Evolutionary conservation across 116 monocot genomes (phyloP).

Genomic region (Posidonia oceanica): DNA sequence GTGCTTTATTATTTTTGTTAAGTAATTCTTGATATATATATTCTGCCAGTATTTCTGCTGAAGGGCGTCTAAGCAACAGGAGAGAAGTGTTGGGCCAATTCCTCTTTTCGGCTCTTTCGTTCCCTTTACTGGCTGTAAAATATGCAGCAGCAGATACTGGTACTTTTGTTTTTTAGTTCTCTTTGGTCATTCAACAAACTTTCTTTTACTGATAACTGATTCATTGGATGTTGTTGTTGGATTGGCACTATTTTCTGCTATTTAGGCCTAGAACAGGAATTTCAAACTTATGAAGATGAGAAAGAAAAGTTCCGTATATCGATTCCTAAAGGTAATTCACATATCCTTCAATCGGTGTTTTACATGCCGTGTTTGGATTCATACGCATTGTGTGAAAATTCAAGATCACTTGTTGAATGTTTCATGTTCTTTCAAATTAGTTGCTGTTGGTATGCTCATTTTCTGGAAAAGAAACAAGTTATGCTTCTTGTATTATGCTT

Average conservation of each 20-base stretch:
- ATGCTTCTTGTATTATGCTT: too few species aligned
- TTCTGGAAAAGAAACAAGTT: too few species aligned
- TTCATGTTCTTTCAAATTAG: too few species aligned
- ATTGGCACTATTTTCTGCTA: not conserved
- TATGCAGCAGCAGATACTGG: conserved; percentile 40
- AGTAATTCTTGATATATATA: not conserved
- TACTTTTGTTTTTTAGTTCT: not conserved
- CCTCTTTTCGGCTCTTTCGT: conserved; percentile 29
- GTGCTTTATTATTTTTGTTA: too few species aligned
- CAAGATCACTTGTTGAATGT: too few species aligned
- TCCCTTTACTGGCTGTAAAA: conserved; percentile 14
- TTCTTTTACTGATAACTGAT: not conserved
- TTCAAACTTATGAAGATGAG: conserved; percentile 22
- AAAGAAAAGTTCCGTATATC: conserved; percentile 14
- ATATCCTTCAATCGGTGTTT: not conserved
- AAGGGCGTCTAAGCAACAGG: conserved; percentile 14
- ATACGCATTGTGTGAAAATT: too few species aligned
- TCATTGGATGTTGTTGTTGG: not conserved
- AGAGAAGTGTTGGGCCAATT: conserved; percentile 40
- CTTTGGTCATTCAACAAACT: not conserved
- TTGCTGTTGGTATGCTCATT: too few species aligned
- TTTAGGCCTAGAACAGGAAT: conserved; percentile 37
- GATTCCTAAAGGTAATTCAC: conserved; percentile 45
- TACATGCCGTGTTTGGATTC: too few species aligned
- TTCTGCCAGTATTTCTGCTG: not conserved